Conservation (phyloP, 164 flowering plant species). For the Liquidambar formosana region DNA sequence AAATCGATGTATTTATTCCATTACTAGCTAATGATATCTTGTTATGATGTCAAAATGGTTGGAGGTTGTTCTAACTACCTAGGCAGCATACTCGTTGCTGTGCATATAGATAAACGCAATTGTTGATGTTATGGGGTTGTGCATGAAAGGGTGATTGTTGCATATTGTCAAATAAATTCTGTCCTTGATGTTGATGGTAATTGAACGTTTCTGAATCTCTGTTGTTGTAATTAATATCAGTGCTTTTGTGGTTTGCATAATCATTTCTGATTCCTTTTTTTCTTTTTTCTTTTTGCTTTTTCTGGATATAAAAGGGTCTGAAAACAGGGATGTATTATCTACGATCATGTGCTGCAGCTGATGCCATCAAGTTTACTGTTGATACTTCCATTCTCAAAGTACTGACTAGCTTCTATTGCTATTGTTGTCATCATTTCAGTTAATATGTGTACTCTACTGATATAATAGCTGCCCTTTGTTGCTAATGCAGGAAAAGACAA, state of each 20-base stretch:
- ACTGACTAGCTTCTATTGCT: not conserved
- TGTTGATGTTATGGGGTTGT: not conserved
- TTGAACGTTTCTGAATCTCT: not conserved
- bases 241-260: not conserved
- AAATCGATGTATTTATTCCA: too few relatives aligned
- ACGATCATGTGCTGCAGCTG: conserved; percentile 91
- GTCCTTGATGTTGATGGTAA: not conserved
- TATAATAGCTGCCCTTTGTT: not conserved
- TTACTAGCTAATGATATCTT: not conserved
- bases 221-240: too few relatives aligned
- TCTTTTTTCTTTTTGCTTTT: too few relatives aligned
- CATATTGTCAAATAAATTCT: not conserved
- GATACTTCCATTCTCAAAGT: conserved; percentile 74
- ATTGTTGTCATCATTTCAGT: not conserved
- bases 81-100: too few relatives aligned
- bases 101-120: too few relatives aligned
- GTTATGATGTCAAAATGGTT: too few relatives aligned
- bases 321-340: conserved; percentile 97
- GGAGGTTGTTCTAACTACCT: too few relatives aligned
- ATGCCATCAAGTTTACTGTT: conserved; percentile 97
- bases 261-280: not conserved
- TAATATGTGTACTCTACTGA: conserved; percentile 4
- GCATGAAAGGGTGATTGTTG: not conserved
- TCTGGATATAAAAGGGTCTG: conserved; percentile 41
- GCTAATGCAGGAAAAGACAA: conserved; percentile 42